phyloP scores from a whole-genome alignment of 2,329 filamentous ascomycete species.

The Aspergillus aculeatus region DNA sequence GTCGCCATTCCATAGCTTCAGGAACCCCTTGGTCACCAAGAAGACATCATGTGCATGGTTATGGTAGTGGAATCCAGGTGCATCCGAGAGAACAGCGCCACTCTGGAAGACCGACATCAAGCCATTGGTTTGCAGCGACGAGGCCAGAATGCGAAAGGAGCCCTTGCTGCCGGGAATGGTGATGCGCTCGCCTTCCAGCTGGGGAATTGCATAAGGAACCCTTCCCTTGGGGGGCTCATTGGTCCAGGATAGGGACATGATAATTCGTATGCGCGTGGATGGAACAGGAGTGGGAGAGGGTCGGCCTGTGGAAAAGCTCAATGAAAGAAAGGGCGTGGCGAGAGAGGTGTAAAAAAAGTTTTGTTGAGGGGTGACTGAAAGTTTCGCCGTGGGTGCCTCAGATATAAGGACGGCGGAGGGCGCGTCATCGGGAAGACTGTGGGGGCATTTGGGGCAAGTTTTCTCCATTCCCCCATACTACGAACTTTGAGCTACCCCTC shows the following conservation, averaged over 20 bases:
- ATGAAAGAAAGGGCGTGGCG: neutral
- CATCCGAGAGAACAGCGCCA: slow-evolving; percentile 44
- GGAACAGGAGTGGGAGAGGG: too few relatives aligned
- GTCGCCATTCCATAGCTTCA: slow-evolving; percentile 61
- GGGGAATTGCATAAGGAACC: slow-evolving; percentile 48
- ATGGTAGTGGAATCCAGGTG: slow-evolving; percentile 57
- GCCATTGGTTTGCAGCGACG: slow-evolving; percentile 53
- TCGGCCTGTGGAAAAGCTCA: neutral
- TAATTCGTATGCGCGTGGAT: neutral
- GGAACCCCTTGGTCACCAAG: slow-evolving; percentile 53
- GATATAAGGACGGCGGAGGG: neutral
- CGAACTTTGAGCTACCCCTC: neutral
- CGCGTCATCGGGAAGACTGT: neutral
- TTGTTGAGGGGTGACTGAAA: neutral
- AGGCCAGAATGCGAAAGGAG: slow-evolving; percentile 52
- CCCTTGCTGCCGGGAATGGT: slow-evolving; percentile 55
- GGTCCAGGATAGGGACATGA: slow-evolving; percentile 27
- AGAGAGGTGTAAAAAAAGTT: too few relatives aligned
- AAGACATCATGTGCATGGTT: slow-evolving; percentile 59
- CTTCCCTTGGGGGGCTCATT: slow-evolving; percentile 39
- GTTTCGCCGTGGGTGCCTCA: neutral
- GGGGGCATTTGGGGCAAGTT: neutral
- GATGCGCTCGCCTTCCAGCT: slow-evolving; percentile 53
- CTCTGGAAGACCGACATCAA: slow-evolving; percentile 53
- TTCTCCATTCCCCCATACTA: neutral